phyloP scores from a whole-genome alignment of 2,329 filamentous ascomycete species.

The Ophiocordyceps unilateralis region DNA sequence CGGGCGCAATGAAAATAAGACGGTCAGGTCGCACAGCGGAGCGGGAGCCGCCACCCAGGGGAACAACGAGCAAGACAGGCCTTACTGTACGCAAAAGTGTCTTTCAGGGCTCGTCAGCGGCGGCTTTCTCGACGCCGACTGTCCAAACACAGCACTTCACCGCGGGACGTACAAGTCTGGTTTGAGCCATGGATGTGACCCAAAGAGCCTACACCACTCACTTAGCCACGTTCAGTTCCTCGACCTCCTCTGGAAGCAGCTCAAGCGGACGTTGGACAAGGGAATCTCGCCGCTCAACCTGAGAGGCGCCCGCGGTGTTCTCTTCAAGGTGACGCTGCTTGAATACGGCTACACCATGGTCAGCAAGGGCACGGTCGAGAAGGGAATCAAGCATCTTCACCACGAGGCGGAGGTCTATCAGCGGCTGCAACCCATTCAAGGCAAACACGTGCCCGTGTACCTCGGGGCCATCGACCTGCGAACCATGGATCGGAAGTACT shows the following conservation, averaged over 20 bases:
- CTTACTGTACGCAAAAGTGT: slow-evolving; percentile 22
- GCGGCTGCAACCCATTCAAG: slow-evolving; percentile 16
- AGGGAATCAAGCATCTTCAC: slow-evolving; percentile 16
- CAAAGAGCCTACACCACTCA: slow-evolving; percentile 8
- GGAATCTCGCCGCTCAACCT: slow-evolving; percentile 11
- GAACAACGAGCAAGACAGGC: slow-evolving; percentile 3
- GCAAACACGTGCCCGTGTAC: slow-evolving; percentile 19
- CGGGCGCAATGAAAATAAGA: not conserved
- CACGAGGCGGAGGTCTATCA: slow-evolving; percentile 19
- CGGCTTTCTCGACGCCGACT: slow-evolving; percentile 5
- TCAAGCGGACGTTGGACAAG: slow-evolving; percentile 12
- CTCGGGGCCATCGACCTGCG: slow-evolving; percentile 20
- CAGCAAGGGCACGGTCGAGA: slow-evolving; percentile 20
- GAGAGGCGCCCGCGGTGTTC: slow-evolving; percentile 17
- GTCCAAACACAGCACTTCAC: slow-evolving; percentile 14
- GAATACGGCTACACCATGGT: slow-evolving; percentile 25
- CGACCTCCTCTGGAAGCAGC: slow-evolving; percentile 14
- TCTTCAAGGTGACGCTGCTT: slow-evolving; percentile 23
- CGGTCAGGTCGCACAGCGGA: not conserved
- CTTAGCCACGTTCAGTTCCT: slow-evolving; percentile 13
- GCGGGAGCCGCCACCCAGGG: not conserved
- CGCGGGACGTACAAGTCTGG: not conserved
- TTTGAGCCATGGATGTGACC: no score
- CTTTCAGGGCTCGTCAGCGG: slow-evolving; percentile 15
- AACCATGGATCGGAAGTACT: slow-evolving; percentile 13